Evolutionary conservation across 1,284 basidiomycete species (phyloP).

Genomic region (Melampsora medusae): DNA sequence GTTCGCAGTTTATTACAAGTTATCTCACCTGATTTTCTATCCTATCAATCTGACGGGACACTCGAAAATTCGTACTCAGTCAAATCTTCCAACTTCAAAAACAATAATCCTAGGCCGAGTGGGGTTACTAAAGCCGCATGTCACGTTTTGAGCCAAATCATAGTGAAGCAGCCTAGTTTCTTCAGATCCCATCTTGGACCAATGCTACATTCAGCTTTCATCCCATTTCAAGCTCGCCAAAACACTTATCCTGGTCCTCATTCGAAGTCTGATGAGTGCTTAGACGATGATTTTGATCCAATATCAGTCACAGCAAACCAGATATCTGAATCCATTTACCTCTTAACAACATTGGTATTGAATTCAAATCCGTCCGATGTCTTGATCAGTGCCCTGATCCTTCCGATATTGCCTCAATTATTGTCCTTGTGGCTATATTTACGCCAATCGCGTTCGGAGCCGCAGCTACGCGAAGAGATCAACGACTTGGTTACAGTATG

Average conservation of each 20-base stretch:
- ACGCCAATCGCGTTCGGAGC: conserved; percentile 1
- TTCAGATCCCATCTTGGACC: conserved; percentile 17
- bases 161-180: background rate
- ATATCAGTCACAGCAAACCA: background rate
- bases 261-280: background rate
- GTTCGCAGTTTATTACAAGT: conserved; percentile 7
- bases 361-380: conserved; percentile 33
- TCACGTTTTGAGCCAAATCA: conserved; percentile 26
- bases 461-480: background rate
- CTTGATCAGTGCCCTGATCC: conserved; percentile 21
- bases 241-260: background rate
- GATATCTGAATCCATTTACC: conserved; percentile 12
- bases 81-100: conserved; percentile 3
- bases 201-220: conserved; percentile 17
- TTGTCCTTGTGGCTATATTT: conserved; percentile 15
- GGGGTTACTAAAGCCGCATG: conserved; percentile 11
- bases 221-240: conserved; percentile 1
- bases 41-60: background rate
- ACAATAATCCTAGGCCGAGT: background rate
- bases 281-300: background rate
- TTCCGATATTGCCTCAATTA: conserved; percentile 24
- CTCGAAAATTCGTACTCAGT: background rate
- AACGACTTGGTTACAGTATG: conserved; percentile 6
- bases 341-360: conserved; percentile 20
- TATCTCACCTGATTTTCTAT: conserved; percentile 7